Conservation (phyloP, 768 basidiomycete genomes). For the Termitomyces sp. region DNA sequence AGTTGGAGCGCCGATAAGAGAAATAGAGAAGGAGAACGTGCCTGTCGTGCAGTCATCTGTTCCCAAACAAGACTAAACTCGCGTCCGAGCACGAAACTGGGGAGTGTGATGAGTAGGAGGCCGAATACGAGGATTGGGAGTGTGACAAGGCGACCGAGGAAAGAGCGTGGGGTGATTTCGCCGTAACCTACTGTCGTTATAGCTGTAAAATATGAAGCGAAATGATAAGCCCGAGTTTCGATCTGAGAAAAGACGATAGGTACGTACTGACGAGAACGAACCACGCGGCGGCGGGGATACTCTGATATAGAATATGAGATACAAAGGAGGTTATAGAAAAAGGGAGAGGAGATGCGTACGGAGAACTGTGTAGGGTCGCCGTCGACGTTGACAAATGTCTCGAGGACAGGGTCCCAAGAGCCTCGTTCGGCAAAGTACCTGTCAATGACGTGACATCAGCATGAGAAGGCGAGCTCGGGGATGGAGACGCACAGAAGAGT, state of each 20-base stretch:
- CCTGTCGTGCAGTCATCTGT: constrained; percentile 56
- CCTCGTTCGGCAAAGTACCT: constrained; percentile 91
- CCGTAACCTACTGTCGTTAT: constrained; percentile 63
- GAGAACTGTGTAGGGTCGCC: constrained; percentile 81
- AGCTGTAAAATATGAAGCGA: no score
- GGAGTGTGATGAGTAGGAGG: constrained; percentile 83
- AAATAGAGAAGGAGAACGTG: constrained; percentile 16
- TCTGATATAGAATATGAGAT: constrained; percentile 16
- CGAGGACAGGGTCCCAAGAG: constrained; percentile 79
- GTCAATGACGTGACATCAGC: neutral
- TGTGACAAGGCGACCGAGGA: constrained; percentile 83
- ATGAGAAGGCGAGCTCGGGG: neutral
- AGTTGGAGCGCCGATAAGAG: no score
- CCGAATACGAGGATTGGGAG: constrained; percentile 86
- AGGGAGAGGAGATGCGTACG: constrained; percentile 31
- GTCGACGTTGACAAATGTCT: constrained; percentile 79
- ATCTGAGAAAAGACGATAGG: neutral
- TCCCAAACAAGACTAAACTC: constrained; percentile 94
- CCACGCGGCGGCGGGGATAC: constrained; percentile 53
- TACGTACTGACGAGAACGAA: constrained; percentile 78
- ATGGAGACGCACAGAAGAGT: constrained; percentile 61
- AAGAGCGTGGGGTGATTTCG: constrained; percentile 85
- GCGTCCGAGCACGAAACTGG: constrained; percentile 86
- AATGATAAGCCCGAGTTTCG: no score
- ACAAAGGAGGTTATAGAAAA: neutral